These are phyloP conservation scores for Chrysoporthe puriensis DNA, from an alignment of 2,329 filamentous ascomycete species.

Conservation along the genomic window DNA sequence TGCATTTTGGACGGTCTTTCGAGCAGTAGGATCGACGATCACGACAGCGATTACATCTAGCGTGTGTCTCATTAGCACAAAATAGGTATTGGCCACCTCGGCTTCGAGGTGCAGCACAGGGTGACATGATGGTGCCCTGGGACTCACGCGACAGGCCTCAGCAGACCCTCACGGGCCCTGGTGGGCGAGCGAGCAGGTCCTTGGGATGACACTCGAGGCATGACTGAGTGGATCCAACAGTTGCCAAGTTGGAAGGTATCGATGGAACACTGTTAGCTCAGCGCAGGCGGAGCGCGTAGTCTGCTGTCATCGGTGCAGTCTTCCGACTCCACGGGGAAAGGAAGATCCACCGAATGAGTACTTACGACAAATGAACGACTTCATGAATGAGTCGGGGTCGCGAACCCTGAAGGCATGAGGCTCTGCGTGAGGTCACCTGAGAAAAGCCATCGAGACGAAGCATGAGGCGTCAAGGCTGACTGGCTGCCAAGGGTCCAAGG, in stretches of 20 bases:
- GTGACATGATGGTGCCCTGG: neutral
- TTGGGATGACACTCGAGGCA: constrained; percentile 16
- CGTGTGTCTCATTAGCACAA: neutral
- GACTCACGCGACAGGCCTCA: constrained; percentile 29
- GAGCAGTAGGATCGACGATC: constrained; percentile 42
- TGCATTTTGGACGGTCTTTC: constrained; percentile 42
- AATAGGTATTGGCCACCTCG: neutral
- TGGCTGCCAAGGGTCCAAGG: neutral
- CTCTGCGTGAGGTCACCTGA: constrained; percentile 8
- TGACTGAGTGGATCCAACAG: neutral
- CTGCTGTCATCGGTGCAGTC: constrained; percentile 5
- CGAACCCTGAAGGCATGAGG: neutral
- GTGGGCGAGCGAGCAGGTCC: neutral
- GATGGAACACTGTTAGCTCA: neutral
- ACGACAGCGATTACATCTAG: constrained; percentile 42
- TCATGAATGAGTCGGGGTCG: neutral
- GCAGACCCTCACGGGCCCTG: constrained; percentile 1
- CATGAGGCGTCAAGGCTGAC: neutral
- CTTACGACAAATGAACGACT: constrained; percentile 2
- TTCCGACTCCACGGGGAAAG: constrained; percentile 10
- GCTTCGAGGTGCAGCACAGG: no score
- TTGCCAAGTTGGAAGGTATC: neutral
- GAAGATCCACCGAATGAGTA: constrained; percentile 6
- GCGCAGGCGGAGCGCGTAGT: neutral
- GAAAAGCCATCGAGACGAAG: neutral